Evolutionary conservation across 305 asterid genomes (phyloP).

Genomic region (Ajuga reptans): DNA sequence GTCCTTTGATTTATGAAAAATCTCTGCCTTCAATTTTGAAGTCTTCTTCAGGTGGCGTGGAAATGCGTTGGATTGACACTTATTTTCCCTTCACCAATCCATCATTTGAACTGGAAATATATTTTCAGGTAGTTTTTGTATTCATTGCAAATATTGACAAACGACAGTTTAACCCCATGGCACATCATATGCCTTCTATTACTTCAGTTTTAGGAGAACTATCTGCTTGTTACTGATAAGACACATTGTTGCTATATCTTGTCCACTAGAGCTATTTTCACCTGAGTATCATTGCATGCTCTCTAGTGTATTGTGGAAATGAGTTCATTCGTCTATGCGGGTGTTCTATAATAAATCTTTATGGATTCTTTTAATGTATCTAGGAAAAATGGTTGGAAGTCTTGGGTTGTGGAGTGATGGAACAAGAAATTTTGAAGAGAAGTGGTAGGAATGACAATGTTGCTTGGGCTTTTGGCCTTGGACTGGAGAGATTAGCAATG

Average conservation of each 20-base stretch:
- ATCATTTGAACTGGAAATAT: constrained; percentile 90
- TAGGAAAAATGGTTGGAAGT: constrained; percentile 96
- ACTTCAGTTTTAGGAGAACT: background rate
- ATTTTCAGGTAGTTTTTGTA: constrained; percentile 55
- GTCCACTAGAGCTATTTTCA: background rate
- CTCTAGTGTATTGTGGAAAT: background rate
- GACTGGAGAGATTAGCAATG: constrained; percentile 82
- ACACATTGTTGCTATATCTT: background rate
- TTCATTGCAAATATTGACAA: constrained; percentile 10
- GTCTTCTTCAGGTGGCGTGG: constrained; percentile 61
- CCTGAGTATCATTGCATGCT: background rate
- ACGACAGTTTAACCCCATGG: background rate
- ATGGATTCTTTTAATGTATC: constrained; percentile 19
- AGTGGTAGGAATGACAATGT: constrained; percentile 55
- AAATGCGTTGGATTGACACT: constrained; percentile 96
- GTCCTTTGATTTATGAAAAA: background rate
- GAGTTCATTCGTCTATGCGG: background rate
- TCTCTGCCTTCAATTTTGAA: constrained; percentile 13
- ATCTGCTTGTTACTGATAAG: background rate
- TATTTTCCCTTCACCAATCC: constrained; percentile 93
- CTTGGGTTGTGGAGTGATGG: constrained; percentile 92
- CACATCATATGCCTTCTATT: background rate
- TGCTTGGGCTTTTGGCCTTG: constrained; percentile 99
- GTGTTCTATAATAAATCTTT: constrained; percentile 4
- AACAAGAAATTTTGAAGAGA: constrained; percentile 83